Evolutionary conservation across 805 yeast species (phyloP).

Genomic region (Henningerozyma blattae): DNA sequence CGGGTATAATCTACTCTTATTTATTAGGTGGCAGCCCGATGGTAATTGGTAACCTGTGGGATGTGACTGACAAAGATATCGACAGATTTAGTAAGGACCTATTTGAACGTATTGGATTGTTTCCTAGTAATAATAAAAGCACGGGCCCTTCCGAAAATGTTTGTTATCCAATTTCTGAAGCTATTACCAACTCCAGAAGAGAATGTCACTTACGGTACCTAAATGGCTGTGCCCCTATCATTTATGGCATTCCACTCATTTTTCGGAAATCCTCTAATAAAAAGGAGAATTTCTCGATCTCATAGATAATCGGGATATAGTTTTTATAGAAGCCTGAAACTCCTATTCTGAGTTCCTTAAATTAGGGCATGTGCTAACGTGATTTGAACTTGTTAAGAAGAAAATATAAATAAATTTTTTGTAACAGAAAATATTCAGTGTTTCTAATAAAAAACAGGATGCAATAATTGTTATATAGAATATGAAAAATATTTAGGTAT

Average conservation of each 20-base stretch:
- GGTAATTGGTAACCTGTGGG: constrained; percentile 86
- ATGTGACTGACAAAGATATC: constrained; percentile 91
- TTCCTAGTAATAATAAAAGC: constrained; percentile 5
- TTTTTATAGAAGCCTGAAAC: background rate
- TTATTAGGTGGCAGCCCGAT: constrained; percentile 71
- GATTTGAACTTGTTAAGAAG: no score
- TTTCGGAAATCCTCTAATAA: background rate
- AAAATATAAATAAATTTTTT: no score
- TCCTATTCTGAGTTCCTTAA: constrained; percentile 1
- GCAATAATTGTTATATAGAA: no score
- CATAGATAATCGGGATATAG: background rate
- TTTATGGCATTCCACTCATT: constrained; percentile 67
- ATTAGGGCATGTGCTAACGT: constrained; percentile 14
- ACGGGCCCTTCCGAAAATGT: constrained; percentile 3
- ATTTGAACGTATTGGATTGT: constrained; percentile 56
- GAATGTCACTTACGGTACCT: constrained; percentile 58
- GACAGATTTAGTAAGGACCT: constrained; percentile 60
- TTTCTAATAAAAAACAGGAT: no score
- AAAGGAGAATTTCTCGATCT: constrained; percentile 1
- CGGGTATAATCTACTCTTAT: constrained; percentile 69
- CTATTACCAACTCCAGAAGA: constrained; percentile 52
- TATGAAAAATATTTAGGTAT: no score
- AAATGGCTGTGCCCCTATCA: constrained; percentile 88
- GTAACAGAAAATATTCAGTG: no score
- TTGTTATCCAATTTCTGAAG: constrained; percentile 32